These are phyloP conservation scores for Alternaria sp. DNA, from an alignment of 2,329 filamentous ascomycete species.

Conservation along the genomic window DNA sequence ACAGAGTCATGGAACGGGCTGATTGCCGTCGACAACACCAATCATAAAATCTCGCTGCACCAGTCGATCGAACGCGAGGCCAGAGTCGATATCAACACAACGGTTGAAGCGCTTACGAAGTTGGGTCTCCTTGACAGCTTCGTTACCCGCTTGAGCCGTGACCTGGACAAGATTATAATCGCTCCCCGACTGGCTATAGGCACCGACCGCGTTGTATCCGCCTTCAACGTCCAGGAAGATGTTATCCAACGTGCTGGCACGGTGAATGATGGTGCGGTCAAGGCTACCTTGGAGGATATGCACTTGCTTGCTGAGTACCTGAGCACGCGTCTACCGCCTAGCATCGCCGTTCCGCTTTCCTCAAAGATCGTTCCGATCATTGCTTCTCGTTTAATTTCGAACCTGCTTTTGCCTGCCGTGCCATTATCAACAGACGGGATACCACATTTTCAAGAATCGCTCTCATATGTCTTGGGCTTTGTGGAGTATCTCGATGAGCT, in stretches of 20 bases:
- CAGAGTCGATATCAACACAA: conserved; percentile 39
- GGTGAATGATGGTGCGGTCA: conserved; percentile 37
- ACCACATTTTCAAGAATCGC: conserved; percentile 70
- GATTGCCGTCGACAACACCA: conserved; percentile 66
- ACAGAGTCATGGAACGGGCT: conserved; percentile 74
- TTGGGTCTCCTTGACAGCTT: conserved; percentile 57
- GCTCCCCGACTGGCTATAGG: conserved; percentile 60
- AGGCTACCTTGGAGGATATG: conserved; percentile 39
- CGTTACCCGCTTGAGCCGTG: conserved; percentile 65
- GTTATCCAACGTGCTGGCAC: conserved; percentile 40
- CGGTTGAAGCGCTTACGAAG: conserved; percentile 45
- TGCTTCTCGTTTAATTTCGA: conserved; percentile 69
- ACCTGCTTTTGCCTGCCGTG: conserved; percentile 78
- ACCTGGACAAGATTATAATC: conserved; percentile 67
- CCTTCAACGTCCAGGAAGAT: conserved; percentile 44
- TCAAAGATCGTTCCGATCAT: conserved; percentile 73
- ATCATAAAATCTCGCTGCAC: conserved; percentile 63
- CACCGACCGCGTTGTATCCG: conserved; percentile 44
- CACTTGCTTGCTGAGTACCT: conserved; percentile 58
- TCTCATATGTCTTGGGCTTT: conserved; percentile 70
- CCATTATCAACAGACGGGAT: conserved; percentile 77
- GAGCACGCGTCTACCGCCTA: conserved; percentile 56
- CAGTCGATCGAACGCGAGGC: conserved; percentile 51
- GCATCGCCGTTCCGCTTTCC: conserved; percentile 64
- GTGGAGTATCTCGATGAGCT: conserved; percentile 67